Percentiles rank a stretch among this genome's conserved stretches.
Evolutionary conservation across 768 basidiomycete genomes (phyloP).

Genomic region (Holtermannia corniformis): DNA sequence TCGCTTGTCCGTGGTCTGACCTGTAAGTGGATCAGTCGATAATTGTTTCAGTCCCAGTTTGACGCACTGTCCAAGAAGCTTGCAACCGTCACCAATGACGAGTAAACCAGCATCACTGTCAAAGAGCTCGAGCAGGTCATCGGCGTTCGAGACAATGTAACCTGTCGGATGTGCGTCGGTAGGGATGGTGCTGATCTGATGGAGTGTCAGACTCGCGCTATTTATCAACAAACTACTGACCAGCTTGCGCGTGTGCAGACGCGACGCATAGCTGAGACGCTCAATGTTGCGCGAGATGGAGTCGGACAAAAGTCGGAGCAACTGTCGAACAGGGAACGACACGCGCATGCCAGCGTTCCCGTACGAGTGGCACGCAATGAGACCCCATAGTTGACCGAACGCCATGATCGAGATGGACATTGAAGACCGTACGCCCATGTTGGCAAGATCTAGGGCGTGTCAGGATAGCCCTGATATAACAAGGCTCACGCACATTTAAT

Average conservation of each 20-base stretch:
- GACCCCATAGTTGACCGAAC: conserved; percentile 69
- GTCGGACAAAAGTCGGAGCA: conserved; percentile 68
- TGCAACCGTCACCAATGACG: conserved; percentile 54
- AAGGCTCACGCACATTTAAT: conserved; percentile 57
- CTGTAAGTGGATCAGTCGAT: conserved; percentile 6
- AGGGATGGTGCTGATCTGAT: conserved; percentile 60
- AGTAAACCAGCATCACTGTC: conserved; percentile 52
- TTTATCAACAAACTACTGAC: conserved; percentile 43
- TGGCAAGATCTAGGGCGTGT: conserved; percentile 53
- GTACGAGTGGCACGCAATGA: conserved; percentile 69
- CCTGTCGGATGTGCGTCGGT: conserved; percentile 61
- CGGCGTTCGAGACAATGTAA: conserved; percentile 69
- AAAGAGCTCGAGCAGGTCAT: conserved; percentile 66
- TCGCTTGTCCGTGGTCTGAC: conserved; percentile 57
- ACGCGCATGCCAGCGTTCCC: conserved; percentile 71
- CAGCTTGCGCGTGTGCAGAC: conserved; percentile 65
- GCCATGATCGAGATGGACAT: conserved; percentile 81
- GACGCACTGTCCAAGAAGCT: conserved; percentile 43
- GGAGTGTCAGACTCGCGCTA: neutral
- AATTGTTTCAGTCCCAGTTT: conserved; percentile 54
- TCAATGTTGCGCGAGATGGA: conserved; percentile 72
- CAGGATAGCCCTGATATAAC: neutral
- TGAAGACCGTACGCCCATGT: conserved; percentile 73
- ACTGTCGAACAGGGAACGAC: conserved; percentile 73
- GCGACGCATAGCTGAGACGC: conserved; percentile 63